Evolutionary conservation across 2,329 filamentous ascomycete species (phyloP).

Genomic region (Orbilia ellipsospora): DNA sequence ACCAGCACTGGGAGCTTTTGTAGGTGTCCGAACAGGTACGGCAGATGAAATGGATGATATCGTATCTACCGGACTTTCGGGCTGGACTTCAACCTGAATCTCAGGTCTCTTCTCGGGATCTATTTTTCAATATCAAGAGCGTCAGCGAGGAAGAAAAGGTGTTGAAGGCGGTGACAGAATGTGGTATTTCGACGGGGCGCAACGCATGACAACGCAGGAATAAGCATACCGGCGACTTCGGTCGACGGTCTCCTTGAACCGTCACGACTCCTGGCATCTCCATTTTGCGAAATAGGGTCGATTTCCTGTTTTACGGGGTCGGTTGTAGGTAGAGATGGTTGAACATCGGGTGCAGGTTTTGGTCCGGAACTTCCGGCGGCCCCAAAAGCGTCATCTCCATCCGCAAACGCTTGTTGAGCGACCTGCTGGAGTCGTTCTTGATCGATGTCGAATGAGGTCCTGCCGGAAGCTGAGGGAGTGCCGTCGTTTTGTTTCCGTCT

Average conservation of each 20-base stretch:
- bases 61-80: neutral
- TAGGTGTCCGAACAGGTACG: slow-evolving; percentile 1
- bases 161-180: slow-evolving; percentile 41
- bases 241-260: slow-evolving; percentile 12
- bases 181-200: slow-evolving; percentile 42
- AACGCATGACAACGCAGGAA: slow-evolving; percentile 36
- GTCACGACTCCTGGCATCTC: slow-evolving; percentile 6
- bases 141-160: slow-evolving; percentile 32
- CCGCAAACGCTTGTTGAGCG: slow-evolving; percentile 54
- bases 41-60: slow-evolving; percentile 11
- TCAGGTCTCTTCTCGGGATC: slow-evolving; percentile 27
- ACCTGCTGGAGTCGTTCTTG: slow-evolving; percentile 53
- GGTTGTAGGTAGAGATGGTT: slow-evolving; percentile 16
- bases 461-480: slow-evolving; percentile 45
- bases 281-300: slow-evolving; percentile 11
- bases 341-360: slow-evolving; percentile 28
- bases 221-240: slow-evolving; percentile 38
- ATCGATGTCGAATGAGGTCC: slow-evolving; percentile 51
- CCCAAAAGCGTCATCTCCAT: slow-evolving; percentile 34
- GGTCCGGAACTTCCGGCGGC: slow-evolving; percentile 47
- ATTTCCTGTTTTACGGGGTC: slow-evolving; percentile 20
- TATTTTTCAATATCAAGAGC: slow-evolving; percentile 17
- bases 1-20: slow-evolving; percentile 12
- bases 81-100: neutral
- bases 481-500: slow-evolving; percentile 49